Percentiles rank a stretch among this genome's conserved stretches.
Conservation (phyloP, 2,329 filamentous ascomycete species). For the Ophiostoma piceae region DNA sequence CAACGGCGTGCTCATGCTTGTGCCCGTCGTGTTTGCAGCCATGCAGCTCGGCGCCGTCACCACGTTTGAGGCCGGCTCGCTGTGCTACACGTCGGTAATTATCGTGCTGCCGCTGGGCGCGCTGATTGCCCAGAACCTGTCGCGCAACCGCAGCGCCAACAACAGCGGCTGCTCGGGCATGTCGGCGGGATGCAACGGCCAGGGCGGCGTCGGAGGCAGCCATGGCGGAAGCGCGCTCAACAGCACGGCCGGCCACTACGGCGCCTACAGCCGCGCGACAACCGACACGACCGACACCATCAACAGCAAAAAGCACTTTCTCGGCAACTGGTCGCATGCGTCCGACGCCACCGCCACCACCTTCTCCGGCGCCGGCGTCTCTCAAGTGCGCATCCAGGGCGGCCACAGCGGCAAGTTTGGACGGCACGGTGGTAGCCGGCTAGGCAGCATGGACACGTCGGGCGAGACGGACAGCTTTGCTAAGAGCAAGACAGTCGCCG, state of each 20-base stretch:
- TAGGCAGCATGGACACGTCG: constrained; percentile 9
- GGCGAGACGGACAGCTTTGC: constrained; percentile 17
- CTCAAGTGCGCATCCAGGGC: constrained; percentile 22
- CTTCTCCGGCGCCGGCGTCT: constrained; percentile 15
- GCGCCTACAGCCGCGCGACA: constrained; percentile 18
- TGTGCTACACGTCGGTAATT: constrained; percentile 46
- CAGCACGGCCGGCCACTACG: constrained; percentile 8
- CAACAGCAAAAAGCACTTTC: constrained; percentile 15
- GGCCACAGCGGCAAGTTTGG: neutral
- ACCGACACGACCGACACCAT: constrained; percentile 11
- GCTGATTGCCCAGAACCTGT: constrained; percentile 46
- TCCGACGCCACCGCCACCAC: constrained; percentile 20
- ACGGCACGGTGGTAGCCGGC: neutral
- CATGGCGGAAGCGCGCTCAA: neutral
- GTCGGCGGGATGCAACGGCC: neutral
- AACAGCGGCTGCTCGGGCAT: constrained; percentile 11
- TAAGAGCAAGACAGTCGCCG: constrained; percentile 21
- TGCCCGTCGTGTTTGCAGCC: constrained; percentile 50
- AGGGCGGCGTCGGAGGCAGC: constrained; percentile 12
- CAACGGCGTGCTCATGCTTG: constrained; percentile 52
- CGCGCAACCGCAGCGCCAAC: constrained; percentile 10
- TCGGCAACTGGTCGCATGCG: constrained; percentile 20
- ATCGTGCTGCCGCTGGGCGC: constrained; percentile 50
- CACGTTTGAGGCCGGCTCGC: constrained; percentile 47
- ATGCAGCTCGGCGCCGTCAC: constrained; percentile 41